A percentile compares a stretch with the other conserved stretches of the same genome.
These are phyloP conservation scores for Xylaria sp. DNA, from an alignment of 2,329 filamentous ascomycete genomes.

Conservation along the genomic window DNA sequence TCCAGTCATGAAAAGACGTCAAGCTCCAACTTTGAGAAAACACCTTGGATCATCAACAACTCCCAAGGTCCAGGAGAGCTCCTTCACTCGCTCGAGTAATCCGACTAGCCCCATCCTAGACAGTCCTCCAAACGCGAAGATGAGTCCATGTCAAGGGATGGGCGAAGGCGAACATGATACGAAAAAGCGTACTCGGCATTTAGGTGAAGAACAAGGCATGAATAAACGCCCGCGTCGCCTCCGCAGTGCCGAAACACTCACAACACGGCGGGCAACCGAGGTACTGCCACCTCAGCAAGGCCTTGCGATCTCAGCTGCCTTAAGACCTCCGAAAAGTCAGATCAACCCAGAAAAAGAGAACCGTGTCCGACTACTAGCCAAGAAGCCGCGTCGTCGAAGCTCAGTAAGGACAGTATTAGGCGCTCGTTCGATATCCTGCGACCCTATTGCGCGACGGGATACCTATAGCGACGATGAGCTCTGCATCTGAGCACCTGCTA, in stretches of 20 bases:
- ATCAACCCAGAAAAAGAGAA: constrained; percentile 37
- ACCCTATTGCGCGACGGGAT: constrained; percentile 18
- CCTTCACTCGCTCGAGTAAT: constrained; percentile 26
- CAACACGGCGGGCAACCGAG: constrained; percentile 15
- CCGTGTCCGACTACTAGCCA: constrained; percentile 27
- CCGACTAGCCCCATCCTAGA: constrained; percentile 34
- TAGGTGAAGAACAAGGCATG: constrained; percentile 15
- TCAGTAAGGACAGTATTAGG: constrained; percentile 36
- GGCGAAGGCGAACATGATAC: constrained; percentile 16
- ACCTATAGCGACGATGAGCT: constrained; percentile 40
- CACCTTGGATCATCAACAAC: constrained; percentile 38
- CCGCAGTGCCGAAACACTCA: constrained; percentile 35
- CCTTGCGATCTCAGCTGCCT: neutral
- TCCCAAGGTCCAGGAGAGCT: constrained; percentile 9
- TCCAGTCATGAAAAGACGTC: constrained; percentile 50
- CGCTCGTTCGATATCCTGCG: constrained; percentile 22
- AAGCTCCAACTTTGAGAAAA: constrained; percentile 38
- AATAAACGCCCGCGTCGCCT: constrained; percentile 40
- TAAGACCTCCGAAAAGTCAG: constrained; percentile 9
- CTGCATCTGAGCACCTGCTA: constrained; percentile 28
- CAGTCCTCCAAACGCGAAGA: constrained; percentile 36
- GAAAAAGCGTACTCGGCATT: neutral
- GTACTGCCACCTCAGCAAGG: constrained; percentile 4
- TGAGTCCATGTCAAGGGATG: constrained; percentile 35
- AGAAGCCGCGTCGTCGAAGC: constrained; percentile 38